Evolutionary conservation across 306 rosid genomes (phyloP).

Genomic region (barrel medic (Medicago truncatula)): DNA sequence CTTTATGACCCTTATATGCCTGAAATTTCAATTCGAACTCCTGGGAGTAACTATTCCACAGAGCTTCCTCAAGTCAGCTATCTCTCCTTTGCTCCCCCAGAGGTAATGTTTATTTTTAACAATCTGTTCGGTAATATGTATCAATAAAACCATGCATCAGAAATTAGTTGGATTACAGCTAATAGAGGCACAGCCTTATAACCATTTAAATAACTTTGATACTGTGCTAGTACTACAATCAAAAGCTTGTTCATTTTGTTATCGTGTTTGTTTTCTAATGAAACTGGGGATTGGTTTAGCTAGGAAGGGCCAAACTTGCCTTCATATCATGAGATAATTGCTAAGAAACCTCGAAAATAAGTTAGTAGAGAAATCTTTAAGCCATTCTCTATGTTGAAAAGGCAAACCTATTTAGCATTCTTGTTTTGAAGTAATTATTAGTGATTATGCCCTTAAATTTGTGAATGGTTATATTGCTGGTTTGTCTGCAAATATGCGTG

Average conservation of each 20-base stretch:
- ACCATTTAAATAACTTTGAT: no score
- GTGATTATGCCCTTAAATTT: neutral
- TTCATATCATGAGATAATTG: neutral
- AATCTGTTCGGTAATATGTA: constrained; percentile 31
- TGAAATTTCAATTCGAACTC: constrained; percentile 63
- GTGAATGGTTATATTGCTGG: neutral
- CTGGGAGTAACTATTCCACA: constrained; percentile 62
- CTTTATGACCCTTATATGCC: constrained; percentile 65
- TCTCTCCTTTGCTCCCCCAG: constrained; percentile 94
- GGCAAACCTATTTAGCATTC: no score
- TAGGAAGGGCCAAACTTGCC: neutral
- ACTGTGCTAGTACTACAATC: neutral
- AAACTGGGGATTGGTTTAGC: neutral
- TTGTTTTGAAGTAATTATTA: no score
- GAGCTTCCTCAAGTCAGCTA: constrained; percentile 60
- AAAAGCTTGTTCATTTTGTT: neutral
- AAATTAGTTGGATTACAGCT: neutral
- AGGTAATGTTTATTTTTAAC: constrained; percentile 61
- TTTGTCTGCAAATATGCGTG: neutral
- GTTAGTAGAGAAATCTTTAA: constrained; percentile 16
- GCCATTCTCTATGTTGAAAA: neutral
- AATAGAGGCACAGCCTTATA: no score
- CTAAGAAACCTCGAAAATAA: neutral
- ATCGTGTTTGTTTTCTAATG: neutral
- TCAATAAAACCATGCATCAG: constrained; percentile 34